Conservation (phyloP, 176 grass and related monocot species). For the Zoysia japonica region DNA sequence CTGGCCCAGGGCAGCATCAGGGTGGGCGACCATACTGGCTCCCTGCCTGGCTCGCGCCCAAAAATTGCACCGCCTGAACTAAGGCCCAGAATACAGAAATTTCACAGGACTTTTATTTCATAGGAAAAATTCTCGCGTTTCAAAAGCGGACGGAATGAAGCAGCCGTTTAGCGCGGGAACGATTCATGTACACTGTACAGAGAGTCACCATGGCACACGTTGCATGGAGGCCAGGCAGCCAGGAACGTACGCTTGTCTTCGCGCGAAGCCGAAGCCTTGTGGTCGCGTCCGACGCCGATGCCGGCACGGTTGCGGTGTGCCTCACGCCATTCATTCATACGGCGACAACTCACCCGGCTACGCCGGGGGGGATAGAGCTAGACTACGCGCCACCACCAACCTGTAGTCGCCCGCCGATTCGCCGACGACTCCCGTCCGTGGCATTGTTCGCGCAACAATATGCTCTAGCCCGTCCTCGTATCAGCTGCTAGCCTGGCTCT, state of each 20-base stretch:
- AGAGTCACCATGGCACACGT: background rate
- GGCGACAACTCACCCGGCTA: background rate
- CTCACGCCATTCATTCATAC: background rate
- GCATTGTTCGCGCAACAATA: background rate
- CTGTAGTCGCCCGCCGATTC: background rate
- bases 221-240: no score
- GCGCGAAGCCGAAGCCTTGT: slow-evolving; percentile 6
- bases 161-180: background rate
- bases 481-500: background rate
- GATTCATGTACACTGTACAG: background rate
- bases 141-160: no score
- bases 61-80: no score
- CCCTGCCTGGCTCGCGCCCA: no score
- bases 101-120: no score
- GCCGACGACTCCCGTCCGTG: background rate
- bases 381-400: background rate
- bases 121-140: no score
- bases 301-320: background rate
- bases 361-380: background rate
- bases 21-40: no score
- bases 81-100: no score
- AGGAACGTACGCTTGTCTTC: background rate
- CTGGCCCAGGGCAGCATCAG: no score
- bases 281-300: background rate
- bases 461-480: background rate